Percentiles rank a stretch among this genome's conserved stretches.
phyloP scores from a whole-genome alignment of 2,329 filamentous ascomycete genomes.

The Beauveria scarabaeidicola region DNA sequence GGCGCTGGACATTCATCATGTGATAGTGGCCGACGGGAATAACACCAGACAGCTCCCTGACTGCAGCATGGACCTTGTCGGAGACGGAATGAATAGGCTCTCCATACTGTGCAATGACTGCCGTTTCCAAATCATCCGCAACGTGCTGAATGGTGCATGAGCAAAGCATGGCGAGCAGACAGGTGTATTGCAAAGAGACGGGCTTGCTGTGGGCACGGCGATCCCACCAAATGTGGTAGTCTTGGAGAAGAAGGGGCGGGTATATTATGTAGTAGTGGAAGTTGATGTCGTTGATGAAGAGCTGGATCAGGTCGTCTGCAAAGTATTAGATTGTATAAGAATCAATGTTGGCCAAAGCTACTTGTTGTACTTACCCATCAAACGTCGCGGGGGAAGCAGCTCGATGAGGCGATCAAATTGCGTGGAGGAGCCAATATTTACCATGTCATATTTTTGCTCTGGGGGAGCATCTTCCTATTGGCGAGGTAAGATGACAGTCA shows the following conservation, averaged over 20 bases:
- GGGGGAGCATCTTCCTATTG: neutral
- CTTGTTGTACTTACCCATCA: conserved; percentile 17
- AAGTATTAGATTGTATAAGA: neutral
- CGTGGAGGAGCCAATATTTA: conserved; percentile 13
- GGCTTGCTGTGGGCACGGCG: conserved; percentile 14
- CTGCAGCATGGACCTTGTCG: conserved; percentile 18
- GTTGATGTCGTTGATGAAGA: conserved; percentile 23
- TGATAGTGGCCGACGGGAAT: conserved; percentile 22
- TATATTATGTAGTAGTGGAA: conserved; percentile 27
- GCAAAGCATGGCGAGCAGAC: conserved; percentile 22
- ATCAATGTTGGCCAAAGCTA: neutral
- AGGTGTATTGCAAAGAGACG: conserved; percentile 22
- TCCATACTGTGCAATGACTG: conserved; percentile 17
- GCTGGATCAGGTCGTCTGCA: conserved; percentile 21
- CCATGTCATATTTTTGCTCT: conserved; percentile 16
- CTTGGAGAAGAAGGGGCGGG: conserved; percentile 20
- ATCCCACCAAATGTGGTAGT: conserved; percentile 26
- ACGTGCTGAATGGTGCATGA: conserved; percentile 23
- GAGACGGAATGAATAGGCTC: conserved; percentile 16
- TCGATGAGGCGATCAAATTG: conserved; percentile 19
- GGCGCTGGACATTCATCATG: conserved; percentile 21
- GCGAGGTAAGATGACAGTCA: neutral
- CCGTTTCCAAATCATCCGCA: conserved; percentile 15
- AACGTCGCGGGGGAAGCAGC: conserved; percentile 18
- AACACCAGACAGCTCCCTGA: conserved; percentile 19